These are phyloP conservation scores for Scenedesmus sp. DNA, from an alignment of 163 green algal genomes.

Conservation along the genomic window DNA sequence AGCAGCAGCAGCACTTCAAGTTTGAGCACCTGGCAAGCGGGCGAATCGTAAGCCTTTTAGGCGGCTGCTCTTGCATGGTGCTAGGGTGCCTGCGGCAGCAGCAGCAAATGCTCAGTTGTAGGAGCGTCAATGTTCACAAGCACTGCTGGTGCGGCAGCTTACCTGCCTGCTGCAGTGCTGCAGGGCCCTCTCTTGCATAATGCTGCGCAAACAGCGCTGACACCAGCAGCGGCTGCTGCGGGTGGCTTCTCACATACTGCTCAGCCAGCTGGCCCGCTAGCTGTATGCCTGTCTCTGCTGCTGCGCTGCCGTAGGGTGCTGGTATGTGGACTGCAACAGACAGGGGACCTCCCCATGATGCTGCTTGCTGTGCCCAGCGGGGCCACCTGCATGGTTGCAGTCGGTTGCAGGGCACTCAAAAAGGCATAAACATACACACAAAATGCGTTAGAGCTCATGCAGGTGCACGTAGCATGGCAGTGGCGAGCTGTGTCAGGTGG, in stretches of 20 bases:
- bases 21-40: too few relatives aligned
- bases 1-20: not conserved
- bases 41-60: too few relatives aligned
- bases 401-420: not conserved
- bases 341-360: constrained; percentile 51
- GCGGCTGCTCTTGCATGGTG: too few relatives aligned
- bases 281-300: not conserved
- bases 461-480: not conserved
- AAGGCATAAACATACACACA: not conserved
- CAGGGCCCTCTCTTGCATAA: constrained; percentile 31
- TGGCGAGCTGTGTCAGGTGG: too few relatives aligned
- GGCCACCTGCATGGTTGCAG: constrained; percentile 36
- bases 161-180: constrained; percentile 29
- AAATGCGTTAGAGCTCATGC: not conserved
- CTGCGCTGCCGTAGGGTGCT: not conserved
- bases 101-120: too few relatives aligned
- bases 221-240: constrained; percentile 1
- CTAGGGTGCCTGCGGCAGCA: too few relatives aligned
- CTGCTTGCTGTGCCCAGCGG: constrained; percentile 43
- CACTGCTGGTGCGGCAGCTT: not conserved
- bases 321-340: constrained; percentile 58
- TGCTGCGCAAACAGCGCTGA: constrained; percentile 46
- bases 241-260: not conserved
- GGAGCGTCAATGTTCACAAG: too few relatives aligned
- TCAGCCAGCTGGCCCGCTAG: not conserved